These are phyloP conservation scores for Groenewaldozyma sp. DNA, from an alignment of 1,139 yeast species.

Conservation along the genomic window DNA sequence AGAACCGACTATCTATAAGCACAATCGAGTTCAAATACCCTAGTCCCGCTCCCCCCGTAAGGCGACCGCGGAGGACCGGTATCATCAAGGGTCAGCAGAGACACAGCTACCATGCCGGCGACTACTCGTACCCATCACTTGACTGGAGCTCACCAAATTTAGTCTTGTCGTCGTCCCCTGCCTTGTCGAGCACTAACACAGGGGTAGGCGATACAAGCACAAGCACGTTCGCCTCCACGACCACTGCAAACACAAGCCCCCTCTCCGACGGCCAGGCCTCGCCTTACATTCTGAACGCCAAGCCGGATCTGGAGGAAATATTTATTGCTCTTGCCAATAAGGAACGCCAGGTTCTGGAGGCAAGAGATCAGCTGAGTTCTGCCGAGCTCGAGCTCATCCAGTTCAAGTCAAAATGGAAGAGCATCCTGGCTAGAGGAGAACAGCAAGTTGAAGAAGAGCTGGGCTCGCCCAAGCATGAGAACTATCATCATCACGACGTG, in stretches of 20 bases:
- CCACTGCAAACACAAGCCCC: slow-evolving; percentile 1
- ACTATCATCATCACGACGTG: too few species aligned
- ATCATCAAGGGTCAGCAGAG: too few species aligned
- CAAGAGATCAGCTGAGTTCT: slow-evolving; percentile 24
- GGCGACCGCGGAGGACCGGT: too few species aligned
- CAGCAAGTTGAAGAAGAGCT: slow-evolving; percentile 3
- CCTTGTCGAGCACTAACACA: too few species aligned
- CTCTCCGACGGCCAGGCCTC: slow-evolving; percentile 7
- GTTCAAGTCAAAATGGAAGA: slow-evolving; percentile 20
- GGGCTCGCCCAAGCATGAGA: slow-evolving; percentile 1
- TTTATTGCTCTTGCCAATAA: slow-evolving; percentile 29
- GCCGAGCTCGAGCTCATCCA: slow-evolving; percentile 22
- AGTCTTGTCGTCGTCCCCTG: too few species aligned
- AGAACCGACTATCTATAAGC: background rate
- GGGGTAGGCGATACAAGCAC: background rate
- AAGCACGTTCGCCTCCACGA: slow-evolving; percentile 1
- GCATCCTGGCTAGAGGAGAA: slow-evolving; percentile 13
- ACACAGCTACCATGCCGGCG: too few species aligned
- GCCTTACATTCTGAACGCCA: slow-evolving; percentile 18
- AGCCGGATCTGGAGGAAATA: slow-evolving; percentile 26
- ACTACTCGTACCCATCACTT: too few species aligned
- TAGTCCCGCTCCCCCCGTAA: background rate
- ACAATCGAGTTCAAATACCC: slow-evolving; percentile 1
- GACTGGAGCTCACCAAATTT: too few species aligned
- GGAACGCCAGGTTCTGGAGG: slow-evolving; percentile 31